Evolutionary conservation across 352 stramenopile genomes (phyloP).

Genomic region (Paralagenidium karlingii): DNA sequence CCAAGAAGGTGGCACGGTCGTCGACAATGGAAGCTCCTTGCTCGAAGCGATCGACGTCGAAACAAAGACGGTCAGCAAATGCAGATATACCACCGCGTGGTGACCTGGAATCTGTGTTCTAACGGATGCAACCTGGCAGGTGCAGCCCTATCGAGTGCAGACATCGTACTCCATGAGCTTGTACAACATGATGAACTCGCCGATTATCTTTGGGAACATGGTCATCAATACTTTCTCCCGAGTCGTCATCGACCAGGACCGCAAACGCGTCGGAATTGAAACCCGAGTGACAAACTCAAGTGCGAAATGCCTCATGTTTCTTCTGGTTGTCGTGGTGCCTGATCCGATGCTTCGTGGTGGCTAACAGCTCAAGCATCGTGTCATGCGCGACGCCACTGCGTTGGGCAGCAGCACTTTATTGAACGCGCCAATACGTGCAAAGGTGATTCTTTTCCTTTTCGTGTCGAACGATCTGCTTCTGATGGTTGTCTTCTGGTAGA

Average conservation of each 20-base stretch:
- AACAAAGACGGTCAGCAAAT: conserved; percentile 12
- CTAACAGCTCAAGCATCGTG: conserved; percentile 8
- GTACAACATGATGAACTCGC: conserved; percentile 56
- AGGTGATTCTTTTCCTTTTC: conserved; percentile 21
- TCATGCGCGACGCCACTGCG: conserved; percentile 9
- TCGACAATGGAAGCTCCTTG: conserved; percentile 32
- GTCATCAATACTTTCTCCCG: conserved; percentile 26
- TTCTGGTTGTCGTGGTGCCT: too few relatives aligned
- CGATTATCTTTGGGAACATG: conserved; percentile 49
- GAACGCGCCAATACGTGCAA: conserved; percentile 27
- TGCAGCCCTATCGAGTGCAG: conserved; percentile 36
- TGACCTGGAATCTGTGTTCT: too few relatives aligned
- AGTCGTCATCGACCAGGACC: conserved; percentile 24
- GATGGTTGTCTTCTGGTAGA: conserved; percentile 12
- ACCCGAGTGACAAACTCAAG: conserved; percentile 1
- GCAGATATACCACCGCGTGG: too few relatives aligned
- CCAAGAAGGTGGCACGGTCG: conserved; percentile 32
- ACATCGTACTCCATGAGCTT: conserved; percentile 28
- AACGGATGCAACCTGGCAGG: too few relatives aligned
- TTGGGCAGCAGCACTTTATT: conserved; percentile 25
- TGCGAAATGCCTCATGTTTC: too few relatives aligned
- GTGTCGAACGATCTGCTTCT: too few relatives aligned
- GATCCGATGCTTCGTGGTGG: too few relatives aligned
- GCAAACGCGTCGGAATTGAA: conserved; percentile 18
- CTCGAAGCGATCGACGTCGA: conserved; percentile 32